These are phyloP conservation scores for Clarireedia sp. DNA, from an alignment of 2,329 filamentous ascomycete species.

Conservation along the genomic window DNA sequence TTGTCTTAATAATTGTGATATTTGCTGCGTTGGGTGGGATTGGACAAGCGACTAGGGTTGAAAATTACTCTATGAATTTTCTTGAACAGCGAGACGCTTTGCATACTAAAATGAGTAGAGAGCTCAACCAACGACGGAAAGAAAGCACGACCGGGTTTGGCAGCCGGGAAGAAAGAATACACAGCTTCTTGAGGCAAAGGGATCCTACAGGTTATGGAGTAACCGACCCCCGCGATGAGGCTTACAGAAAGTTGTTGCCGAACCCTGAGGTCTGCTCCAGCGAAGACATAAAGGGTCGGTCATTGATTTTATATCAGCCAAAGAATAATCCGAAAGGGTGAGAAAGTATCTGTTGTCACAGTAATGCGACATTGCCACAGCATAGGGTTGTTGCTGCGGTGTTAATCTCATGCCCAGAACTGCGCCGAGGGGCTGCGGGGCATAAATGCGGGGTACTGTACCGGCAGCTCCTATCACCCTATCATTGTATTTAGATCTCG, in stretches of 20 bases:
- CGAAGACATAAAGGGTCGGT: conserved; percentile 29
- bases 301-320: conserved; percentile 14
- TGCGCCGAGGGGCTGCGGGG: neutral
- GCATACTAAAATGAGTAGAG: conserved; percentile 58
- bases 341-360: neutral
- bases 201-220: conserved; percentile 36
- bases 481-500: neutral
- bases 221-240: conserved; percentile 33
- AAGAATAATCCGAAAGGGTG: conserved; percentile 4
- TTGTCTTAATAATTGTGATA: conserved; percentile 63
- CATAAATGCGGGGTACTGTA: neutral
- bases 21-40: conserved; percentile 63
- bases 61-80: conserved; percentile 50
- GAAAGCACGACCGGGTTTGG: conserved; percentile 43
- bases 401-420: neutral
- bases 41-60: conserved; percentile 64
- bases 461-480: neutral
- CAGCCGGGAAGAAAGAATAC: conserved; percentile 59
- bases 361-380: neutral
- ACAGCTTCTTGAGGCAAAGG: conserved; percentile 67
- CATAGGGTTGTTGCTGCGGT: neutral
- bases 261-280: conserved; percentile 38
- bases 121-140: conserved; percentile 47
- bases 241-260: conserved; percentile 37
- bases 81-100: conserved; percentile 59